Base-by-base conservation (phyloP, 2,329 filamentous ascomycete species). In the Exophiala alcalophila region DNA sequence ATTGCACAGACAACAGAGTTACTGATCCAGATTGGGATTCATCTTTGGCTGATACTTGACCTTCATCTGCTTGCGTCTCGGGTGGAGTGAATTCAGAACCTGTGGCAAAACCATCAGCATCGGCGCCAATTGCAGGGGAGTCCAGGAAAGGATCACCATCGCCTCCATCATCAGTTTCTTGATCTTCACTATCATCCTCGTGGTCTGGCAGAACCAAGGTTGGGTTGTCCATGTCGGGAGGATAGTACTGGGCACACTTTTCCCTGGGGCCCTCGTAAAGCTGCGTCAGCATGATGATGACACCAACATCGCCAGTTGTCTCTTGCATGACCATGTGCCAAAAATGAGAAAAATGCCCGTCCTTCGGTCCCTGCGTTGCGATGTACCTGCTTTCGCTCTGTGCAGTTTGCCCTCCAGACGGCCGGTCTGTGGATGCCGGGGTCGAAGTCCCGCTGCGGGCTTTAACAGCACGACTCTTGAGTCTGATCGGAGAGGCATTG, bases 291-390 rank as follows among this genome's bases (percentile, higher is more conserved):
- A 97, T 96, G 44, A 97, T 83, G 39, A 97, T 83, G 43, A 97
- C 87, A 1, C 81, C 88, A 2, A 84, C 80, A 31, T 82, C 80
- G 18, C 67, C 65, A 2, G 39, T 23, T n/a, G 73, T 79, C 64
- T 94, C 87, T 58, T 94, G 83, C 62, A 86, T 86, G 24, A 96
- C 73, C 92, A 98, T 98, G 60, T 92, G 86, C 86, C 91, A 98
- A 53, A 94, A 86, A 60, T 94, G 88, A 54, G 82, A 79, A 41
- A 84, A 74, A 11, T 85, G 86, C 18, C 79, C 77, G 47, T 74
- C 65, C 59, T 90, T 95, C 4, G 92, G 92, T 0, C 92, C 92
- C 45, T 58, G 56, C 63, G 94, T 96, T 38, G 90, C 92, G 56
- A 98, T 95, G 65, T 94, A 97, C 40, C 76, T 75, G 43, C 67